These are phyloP conservation scores for Plasmopara halstedii DNA, from an alignment of 352 stramenopile species.

Conservation along the genomic window DNA sequence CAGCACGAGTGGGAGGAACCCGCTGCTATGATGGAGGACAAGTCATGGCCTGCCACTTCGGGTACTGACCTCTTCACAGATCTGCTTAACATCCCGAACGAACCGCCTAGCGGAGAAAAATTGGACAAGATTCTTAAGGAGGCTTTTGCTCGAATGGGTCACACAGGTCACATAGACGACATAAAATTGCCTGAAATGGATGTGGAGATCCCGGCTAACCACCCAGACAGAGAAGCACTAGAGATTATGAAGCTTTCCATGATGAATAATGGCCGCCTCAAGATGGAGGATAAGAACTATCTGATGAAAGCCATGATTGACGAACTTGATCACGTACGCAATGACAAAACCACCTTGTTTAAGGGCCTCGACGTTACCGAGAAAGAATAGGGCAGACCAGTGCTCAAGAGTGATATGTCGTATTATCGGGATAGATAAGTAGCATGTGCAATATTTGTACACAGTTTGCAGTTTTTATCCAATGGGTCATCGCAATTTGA, in stretches of 20 bases:
- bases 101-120: constrained; percentile 49
- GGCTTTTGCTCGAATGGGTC: constrained; percentile 65
- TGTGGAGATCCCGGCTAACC: constrained; percentile 49
- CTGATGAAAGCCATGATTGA: constrained; percentile 75
- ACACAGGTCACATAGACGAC: constrained; percentile 58
- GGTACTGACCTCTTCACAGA: constrained; percentile 74
- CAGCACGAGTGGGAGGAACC: constrained; percentile 69
- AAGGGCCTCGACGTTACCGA: constrained; percentile 53
- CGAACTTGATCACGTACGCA: constrained; percentile 72
- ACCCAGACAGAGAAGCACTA: constrained; percentile 73
- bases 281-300: constrained; percentile 87
- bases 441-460: neutral
- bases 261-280: constrained; percentile 83
- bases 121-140: constrained; percentile 60
- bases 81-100: constrained; percentile 67
- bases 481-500: neutral
- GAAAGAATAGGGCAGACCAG: constrained; percentile 6
- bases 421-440: constrained; percentile 11
- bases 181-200: constrained; percentile 68
- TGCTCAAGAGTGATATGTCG: constrained; percentile 11
- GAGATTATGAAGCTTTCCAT: constrained; percentile 87
- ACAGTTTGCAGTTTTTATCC: constrained; percentile 4
- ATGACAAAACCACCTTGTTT: constrained; percentile 82
- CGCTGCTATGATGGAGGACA: constrained; percentile 82
- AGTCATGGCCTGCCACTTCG: constrained; percentile 77